Evolutionary conservation across 345 rosid species (phyloP).

Genomic region (Rhizophora mangle): DNA sequence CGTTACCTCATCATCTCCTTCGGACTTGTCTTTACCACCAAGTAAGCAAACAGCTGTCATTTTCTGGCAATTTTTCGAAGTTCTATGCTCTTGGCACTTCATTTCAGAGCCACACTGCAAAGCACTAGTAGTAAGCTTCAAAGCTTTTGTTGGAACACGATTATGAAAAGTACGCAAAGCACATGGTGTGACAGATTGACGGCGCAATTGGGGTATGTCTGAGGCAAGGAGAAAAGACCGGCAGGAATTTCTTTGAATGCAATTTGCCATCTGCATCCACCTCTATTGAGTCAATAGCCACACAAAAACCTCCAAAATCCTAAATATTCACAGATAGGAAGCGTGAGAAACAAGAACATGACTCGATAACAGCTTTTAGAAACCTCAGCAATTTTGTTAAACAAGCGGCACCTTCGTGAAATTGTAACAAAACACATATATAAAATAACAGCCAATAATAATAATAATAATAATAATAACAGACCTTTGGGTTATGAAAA

Average conservation of each 20-base stretch:
- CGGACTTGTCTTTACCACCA: slow-evolving; percentile 60
- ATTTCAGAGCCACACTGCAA: slow-evolving; percentile 24
- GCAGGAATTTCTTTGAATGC: slow-evolving; percentile 9
- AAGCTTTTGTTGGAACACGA: slow-evolving; percentile 3
- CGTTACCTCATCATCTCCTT: slow-evolving; percentile 42
- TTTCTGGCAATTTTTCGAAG: slow-evolving; percentile 24
- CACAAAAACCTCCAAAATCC: not conserved
- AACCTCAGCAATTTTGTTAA: too few species aligned
- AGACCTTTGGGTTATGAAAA: too few species aligned
- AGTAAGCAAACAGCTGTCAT: slow-evolving; percentile 47
- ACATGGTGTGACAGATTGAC: not conserved
- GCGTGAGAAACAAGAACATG: too few species aligned
- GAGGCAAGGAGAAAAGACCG: not conserved
- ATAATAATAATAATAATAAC: too few species aligned
- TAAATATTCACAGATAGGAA: too few species aligned
- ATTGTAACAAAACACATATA: too few species aligned
- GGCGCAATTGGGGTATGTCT: not conserved
- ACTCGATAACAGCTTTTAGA: too few species aligned
- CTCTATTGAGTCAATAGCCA: not conserved
- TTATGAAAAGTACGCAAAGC: slow-evolving; percentile 8
- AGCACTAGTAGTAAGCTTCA: slow-evolving; percentile 16
- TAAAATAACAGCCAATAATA: too few species aligned
- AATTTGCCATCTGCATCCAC: slow-evolving; percentile 11
- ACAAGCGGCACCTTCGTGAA: too few species aligned
- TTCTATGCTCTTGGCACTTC: slow-evolving; percentile 19